Percentiles rank a stretch among this genome's conserved stretches.
phyloP scores from a whole-genome alignment of 208 protist species.

The Trypanosoma caninum region DNA sequence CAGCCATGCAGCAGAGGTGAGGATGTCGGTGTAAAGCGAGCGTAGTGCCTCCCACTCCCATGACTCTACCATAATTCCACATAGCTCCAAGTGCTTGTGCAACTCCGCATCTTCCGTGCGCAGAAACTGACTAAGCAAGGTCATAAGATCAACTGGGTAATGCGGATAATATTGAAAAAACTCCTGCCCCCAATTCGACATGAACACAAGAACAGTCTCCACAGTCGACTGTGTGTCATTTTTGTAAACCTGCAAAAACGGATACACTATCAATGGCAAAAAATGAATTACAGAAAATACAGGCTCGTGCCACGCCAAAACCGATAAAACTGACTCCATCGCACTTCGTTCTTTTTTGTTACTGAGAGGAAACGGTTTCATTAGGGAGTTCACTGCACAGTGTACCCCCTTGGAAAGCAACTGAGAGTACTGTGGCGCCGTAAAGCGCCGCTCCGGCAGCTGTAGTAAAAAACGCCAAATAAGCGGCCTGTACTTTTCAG shows the following conservation, averaged over 20 bases:
- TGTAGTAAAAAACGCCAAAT: slow-evolving; percentile 84
- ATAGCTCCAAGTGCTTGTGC: slow-evolving; percentile 40
- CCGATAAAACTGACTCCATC: slow-evolving; percentile 62
- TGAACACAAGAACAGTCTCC: slow-evolving; percentile 63
- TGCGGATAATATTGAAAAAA: slow-evolving; percentile 82
- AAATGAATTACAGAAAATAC: slow-evolving; percentile 69
- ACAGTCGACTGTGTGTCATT: slow-evolving; percentile 64
- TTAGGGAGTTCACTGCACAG: slow-evolving; percentile 40
- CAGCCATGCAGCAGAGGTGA: slow-evolving; percentile 76
- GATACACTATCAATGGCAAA: slow-evolving; percentile 76
- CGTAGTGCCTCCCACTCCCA: slow-evolving; percentile 71
- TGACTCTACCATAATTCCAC: slow-evolving; percentile 53
- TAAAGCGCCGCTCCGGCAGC: slow-evolving; percentile 43
- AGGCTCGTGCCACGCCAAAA: slow-evolving; percentile 62
- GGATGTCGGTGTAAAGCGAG: slow-evolving; percentile 70
- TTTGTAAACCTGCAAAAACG: slow-evolving; percentile 57
- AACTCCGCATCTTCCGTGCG: slow-evolving; percentile 38
- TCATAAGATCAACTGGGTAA: slow-evolving; percentile 41
- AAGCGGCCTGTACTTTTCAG: slow-evolving; percentile 47
- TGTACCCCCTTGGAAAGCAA: slow-evolving; percentile 54
- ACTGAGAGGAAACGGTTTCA: slow-evolving; percentile 61
- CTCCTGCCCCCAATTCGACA: slow-evolving; percentile 78
- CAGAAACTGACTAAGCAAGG: slow-evolving; percentile 53
- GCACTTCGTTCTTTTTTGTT: slow-evolving; percentile 18
- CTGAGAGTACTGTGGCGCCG: slow-evolving; percentile 63